Percentiles rank a stretch among this genome's conserved stretches.
phyloP scores from a whole-genome alignment of 441 rosid species.

The Aleurites moluccanus region DNA sequence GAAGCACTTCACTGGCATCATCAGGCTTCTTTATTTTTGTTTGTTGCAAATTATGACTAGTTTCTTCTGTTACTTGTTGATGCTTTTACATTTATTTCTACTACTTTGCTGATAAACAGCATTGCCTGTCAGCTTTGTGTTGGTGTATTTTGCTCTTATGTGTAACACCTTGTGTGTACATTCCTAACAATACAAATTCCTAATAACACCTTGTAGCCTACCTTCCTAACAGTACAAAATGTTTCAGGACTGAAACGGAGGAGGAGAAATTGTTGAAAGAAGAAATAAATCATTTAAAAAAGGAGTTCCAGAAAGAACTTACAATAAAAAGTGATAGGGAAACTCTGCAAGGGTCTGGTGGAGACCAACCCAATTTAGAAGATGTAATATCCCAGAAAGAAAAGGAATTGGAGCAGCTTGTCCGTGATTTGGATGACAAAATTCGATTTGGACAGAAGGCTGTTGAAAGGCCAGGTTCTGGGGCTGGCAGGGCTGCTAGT shows the following conservation, averaged over 20 bases:
- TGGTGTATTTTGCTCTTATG: constrained; percentile 1
- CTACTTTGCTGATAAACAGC: neutral
- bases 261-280: constrained; percentile 75
- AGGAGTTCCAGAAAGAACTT: constrained; percentile 47
- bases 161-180: neutral
- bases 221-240: constrained; percentile 21
- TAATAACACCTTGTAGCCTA: too few relatives aligned
- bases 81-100: neutral
- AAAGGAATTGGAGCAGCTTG: constrained; percentile 57
- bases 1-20: neutral
- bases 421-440: constrained; percentile 73
- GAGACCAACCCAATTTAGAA: constrained; percentile 33
- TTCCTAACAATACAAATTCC: too few relatives aligned
- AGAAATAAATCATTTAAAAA: constrained; percentile 51
- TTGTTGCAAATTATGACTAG: neutral
- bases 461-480: constrained; percentile 75
- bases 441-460: constrained; percentile 74
- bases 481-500: constrained; percentile 57
- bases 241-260: constrained; percentile 80
- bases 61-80: neutral
- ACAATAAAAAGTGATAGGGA: constrained; percentile 34
- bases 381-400: constrained; percentile 59
- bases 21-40: neutral
- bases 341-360: constrained; percentile 38
- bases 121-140: constrained; percentile 4